Conservation (phyloP, 1,284 basidiomycete species). For the Sanghuangporus sanghuang region DNA sequence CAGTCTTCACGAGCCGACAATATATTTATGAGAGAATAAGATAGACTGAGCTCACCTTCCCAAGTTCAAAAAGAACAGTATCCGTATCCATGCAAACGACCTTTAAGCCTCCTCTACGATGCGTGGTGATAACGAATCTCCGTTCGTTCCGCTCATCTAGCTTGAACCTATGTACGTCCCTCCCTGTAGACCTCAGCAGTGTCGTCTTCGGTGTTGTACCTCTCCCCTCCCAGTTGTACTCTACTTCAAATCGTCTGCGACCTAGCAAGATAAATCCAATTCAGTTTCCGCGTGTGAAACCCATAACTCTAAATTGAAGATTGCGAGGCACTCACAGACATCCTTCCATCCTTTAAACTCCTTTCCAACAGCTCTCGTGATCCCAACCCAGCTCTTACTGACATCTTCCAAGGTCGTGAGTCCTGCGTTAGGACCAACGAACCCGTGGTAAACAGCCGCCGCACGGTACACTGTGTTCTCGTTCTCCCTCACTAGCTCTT, state of each 20-base stretch:
- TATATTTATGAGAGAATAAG: not conserved
- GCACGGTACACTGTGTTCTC: conserved; percentile 45
- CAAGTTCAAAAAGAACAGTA: conserved; percentile 50
- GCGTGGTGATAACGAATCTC: conserved; percentile 54
- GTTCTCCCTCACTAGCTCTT: conserved; percentile 39
- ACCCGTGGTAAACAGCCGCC: conserved; percentile 44
- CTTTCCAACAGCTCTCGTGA: conserved; percentile 27
- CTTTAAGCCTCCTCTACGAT: conserved; percentile 43
- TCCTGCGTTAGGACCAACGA: conserved; percentile 27
- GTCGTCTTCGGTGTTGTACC: conserved; percentile 24
- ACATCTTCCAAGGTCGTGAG: conserved; percentile 27
- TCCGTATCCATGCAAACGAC: conserved; percentile 49
- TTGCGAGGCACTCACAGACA: conserved; percentile 44
- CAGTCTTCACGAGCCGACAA: not conserved
- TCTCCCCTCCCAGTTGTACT: conserved; percentile 51
- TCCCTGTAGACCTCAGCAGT: conserved; percentile 24
- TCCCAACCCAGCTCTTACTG: conserved; percentile 15
- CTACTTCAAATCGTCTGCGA: conserved; percentile 37
- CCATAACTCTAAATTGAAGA: not conserved
- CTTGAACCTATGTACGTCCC: conserved; percentile 63
- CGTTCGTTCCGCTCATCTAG: conserved; percentile 47
- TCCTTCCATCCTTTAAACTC: conserved; percentile 45
- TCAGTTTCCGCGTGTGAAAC: conserved; percentile 5
- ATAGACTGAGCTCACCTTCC: conserved; percentile 26
- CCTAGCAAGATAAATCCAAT: conserved; percentile 32